Evolutionary conservation across 345 rosid species (phyloP).

Genomic region (Heritiera fomes): DNA sequence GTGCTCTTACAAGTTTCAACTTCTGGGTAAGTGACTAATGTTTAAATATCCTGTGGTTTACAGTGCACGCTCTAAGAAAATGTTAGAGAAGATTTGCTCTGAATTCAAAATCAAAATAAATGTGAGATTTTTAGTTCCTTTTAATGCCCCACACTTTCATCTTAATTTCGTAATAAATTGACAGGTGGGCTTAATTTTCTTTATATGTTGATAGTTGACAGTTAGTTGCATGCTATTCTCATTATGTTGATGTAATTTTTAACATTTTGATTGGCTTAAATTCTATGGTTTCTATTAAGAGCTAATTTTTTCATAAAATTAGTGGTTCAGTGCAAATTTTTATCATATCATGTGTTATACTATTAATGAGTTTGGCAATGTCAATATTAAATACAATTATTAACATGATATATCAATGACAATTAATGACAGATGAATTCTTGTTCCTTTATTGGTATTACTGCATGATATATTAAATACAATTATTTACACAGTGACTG

Average conservation of each 20-base stretch:
- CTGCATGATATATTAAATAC: constrained; percentile 14
- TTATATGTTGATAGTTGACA: background rate
- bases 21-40: background rate
- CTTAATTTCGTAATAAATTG: constrained; percentile 1
- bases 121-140: too few relatives aligned
- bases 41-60: constrained; percentile 17
- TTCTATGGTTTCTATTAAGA: too few relatives aligned
- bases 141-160: constrained; percentile 8
- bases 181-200: background rate
- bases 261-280: background rate
- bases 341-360: background rate
- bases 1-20: background rate
- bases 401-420: too few relatives aligned
- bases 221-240: background rate
- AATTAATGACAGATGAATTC: constrained; percentile 10
- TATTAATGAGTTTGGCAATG: background rate
- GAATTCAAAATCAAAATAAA: constrained; percentile 66
- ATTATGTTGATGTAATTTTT: background rate
- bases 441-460: background rate
- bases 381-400: background rate
- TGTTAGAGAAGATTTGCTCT: constrained; percentile 59
- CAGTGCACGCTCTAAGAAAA: constrained; percentile 72
- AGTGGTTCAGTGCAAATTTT: background rate
- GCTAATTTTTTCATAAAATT: background rate
- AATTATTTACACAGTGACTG: constrained; percentile 12